These are phyloP conservation scores for Austroboletus eburneus DNA, from an alignment of 768 basidiomycete species.

Conservation along the genomic window DNA sequence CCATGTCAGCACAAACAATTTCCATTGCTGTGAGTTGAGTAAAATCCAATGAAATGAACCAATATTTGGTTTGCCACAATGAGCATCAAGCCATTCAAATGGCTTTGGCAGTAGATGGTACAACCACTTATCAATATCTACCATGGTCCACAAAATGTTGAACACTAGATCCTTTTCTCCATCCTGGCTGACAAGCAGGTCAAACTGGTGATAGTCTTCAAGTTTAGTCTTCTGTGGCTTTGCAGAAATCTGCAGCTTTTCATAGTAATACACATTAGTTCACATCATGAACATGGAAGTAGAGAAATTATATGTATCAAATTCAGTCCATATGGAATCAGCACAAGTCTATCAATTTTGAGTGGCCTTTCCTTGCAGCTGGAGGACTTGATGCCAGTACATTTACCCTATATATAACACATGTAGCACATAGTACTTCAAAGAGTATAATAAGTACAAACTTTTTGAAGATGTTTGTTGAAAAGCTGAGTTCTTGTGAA, in stretches of 20 bases:
- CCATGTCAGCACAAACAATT: not conserved
- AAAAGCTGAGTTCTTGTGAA: too few relatives aligned
- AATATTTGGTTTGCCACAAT: not conserved
- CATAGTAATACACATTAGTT: too few relatives aligned
- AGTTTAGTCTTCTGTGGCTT: not conserved
- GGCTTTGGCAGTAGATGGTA: not conserved
- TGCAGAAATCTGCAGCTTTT: not conserved
- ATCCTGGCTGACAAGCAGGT: not conserved
- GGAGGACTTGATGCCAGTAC: too few relatives aligned
- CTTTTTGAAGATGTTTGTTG: too few relatives aligned
- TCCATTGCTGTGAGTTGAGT: not conserved
- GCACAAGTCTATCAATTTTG: too few relatives aligned
- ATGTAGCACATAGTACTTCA: too few relatives aligned
- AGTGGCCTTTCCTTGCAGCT: too few relatives aligned
- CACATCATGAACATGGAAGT: too few relatives aligned
- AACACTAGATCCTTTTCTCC: conserved; percentile 1
- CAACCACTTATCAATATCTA: conserved; percentile 2
- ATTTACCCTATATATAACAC: too few relatives aligned
- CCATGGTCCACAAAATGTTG: not conserved
- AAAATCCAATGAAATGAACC: conserved; percentile 4
- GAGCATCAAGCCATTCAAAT: conserved; percentile 8
- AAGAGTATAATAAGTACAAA: too few relatives aligned
- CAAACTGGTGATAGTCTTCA: not conserved
- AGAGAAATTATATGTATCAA: too few relatives aligned
- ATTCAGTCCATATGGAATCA: too few relatives aligned